phyloP scores from a whole-genome alignment of 306 rosid genomes.

The Dryas octopetala region DNA sequence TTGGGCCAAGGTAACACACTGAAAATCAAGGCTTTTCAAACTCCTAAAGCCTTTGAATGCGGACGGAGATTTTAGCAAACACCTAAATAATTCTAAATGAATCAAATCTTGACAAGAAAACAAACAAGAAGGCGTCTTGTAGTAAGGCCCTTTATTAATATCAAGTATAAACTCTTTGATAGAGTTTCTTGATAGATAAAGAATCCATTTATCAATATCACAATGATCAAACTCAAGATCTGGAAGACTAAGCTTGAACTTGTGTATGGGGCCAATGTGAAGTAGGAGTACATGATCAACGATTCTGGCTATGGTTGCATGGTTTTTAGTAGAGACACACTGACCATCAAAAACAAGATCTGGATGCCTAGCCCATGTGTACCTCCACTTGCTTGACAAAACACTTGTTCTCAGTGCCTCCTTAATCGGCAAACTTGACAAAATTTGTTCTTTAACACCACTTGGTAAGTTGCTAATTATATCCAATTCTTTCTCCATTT shows the following conservation, averaged over 20 bases:
- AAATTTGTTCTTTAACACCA: slow-evolving; percentile 45
- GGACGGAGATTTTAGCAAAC: slow-evolving; percentile 53
- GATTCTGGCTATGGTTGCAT: slow-evolving; percentile 30
- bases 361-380: slow-evolving; percentile 48
- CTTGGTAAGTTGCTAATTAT: slow-evolving; percentile 50
- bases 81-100: slow-evolving; percentile 50
- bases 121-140: slow-evolving; percentile 47
- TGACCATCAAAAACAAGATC: slow-evolving; percentile 45
- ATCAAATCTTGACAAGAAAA: slow-evolving; percentile 46
- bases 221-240: slow-evolving; percentile 36
- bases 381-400: slow-evolving; percentile 55
- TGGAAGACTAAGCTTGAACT: slow-evolving; percentile 48
- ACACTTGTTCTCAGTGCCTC: slow-evolving; percentile 58
- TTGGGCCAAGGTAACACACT: slow-evolving; percentile 45
- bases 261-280: slow-evolving; percentile 45
- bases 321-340: slow-evolving; percentile 31
- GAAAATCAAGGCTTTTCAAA: slow-evolving; percentile 57
- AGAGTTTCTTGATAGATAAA: slow-evolving; percentile 42
- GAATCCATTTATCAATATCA: slow-evolving; percentile 54
- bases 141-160: slow-evolving; percentile 50
- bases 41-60: slow-evolving; percentile 45
- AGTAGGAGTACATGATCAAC: slow-evolving; percentile 65
- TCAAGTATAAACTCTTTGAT: slow-evolving; percentile 52
- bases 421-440: slow-evolving; percentile 43
- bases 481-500: slow-evolving; percentile 28